Evolutionary conservation across 768 basidiomycete species (phyloP), one percentile per base, ranked within the genome.

Genomic region (Lyophyllum decastes): DNA sequence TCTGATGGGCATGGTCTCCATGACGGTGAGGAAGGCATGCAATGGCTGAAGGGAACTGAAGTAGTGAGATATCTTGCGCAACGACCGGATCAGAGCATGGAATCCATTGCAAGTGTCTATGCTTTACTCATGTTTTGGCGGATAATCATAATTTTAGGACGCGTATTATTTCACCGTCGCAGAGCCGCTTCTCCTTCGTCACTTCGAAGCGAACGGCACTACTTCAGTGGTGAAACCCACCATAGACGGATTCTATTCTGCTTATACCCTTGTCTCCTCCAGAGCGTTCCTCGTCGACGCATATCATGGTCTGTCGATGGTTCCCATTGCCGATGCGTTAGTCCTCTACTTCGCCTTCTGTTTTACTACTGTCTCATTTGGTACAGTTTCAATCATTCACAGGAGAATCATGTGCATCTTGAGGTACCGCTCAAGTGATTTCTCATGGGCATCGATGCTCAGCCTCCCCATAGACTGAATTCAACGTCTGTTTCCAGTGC

Each of bases 271-370:
- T 33, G 90, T 95, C 50, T 89, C 87, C 2, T 89, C 92, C 4
- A 80, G 94, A 38, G 88, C 92, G 2, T 95, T 95, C 72, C 76
- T 91, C 58, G 84, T 94, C 59, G 94, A 95, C 70, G 79, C 83
- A 7, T 94, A 85, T 67, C 92, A 93, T 68, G 85, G 85, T 6
- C 74, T 95, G 17, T 82, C 89, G 1, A 89, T 96, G 82, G 90
- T 93, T 19, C 92, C 94, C 4, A 82, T 94, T 61, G 91, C 91
- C 30, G 94, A 95, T 73, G 81, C 82, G 89, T 92, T 67, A 70
- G 87, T 81, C 12, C 21, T 34, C 19, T 54, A 52, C 44, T 55
- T 34, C 26, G 30, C 33, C 62, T n/a, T 59, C 44, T 46, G 30
- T 56, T 66, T 26, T 16, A 48, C 24, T 49, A 25, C 33, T 38